Evolutionary conservation across 768 basidiomycete genomes (phyloP).

Genomic region (Podaxis rugospora): DNA sequence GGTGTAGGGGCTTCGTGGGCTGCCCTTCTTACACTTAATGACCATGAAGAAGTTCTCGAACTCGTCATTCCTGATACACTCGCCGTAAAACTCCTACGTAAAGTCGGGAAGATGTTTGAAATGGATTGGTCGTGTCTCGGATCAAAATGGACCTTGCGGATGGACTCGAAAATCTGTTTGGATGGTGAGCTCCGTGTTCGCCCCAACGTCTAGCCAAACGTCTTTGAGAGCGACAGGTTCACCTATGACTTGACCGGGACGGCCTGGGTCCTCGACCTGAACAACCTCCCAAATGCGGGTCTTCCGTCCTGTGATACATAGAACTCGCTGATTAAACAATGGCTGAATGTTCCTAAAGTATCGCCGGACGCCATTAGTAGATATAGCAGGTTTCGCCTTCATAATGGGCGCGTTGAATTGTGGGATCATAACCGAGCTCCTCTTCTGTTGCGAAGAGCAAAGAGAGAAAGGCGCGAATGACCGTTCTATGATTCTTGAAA

Average conservation of each 20-base stretch:
- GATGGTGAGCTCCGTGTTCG: conserved; percentile 13
- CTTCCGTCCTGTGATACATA: conserved; percentile 10
- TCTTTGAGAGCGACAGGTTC: conserved; percentile 14
- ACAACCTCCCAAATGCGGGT: conserved; percentile 14
- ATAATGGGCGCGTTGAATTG: neutral
- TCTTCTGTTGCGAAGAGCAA: neutral
- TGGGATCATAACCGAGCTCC: conserved; percentile 8
- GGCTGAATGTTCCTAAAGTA: neutral
- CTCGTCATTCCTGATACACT: neutral
- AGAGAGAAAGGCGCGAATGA: conserved; percentile 5
- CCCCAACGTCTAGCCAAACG: conserved; percentile 15
- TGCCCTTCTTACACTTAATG: no score
- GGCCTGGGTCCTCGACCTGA: neutral
- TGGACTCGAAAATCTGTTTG: conserved; percentile 11
- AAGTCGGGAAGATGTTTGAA: no score
- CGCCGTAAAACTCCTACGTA: neutral
- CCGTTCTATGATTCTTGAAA: neutral
- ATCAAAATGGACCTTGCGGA: neutral
- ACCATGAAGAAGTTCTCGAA: conserved; percentile 1
- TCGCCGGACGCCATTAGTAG: neutral
- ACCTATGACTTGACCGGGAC: neutral
- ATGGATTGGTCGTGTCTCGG: no score
- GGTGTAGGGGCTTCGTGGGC: no score
- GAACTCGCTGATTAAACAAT: neutral
- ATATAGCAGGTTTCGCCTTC: neutral